Evolutionary conservation across 805 yeast genomes (phyloP).

Genomic region (Yamadazyma laniorum): DNA sequence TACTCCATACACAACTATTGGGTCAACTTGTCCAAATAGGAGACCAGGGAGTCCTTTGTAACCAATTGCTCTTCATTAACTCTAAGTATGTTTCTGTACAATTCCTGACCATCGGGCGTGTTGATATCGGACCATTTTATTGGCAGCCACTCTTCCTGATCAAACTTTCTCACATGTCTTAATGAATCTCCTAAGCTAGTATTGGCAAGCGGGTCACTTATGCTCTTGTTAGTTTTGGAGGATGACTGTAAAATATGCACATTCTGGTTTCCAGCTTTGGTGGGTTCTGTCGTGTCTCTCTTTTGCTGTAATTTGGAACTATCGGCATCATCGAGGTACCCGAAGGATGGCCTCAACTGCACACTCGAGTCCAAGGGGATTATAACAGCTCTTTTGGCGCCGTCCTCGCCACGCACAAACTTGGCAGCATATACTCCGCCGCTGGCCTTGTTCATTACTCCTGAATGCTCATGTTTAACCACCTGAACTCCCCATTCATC

Average conservation of each 20-base stretch:
- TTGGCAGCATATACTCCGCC: slow-evolving; percentile 45
- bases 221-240: slow-evolving; percentile 24
- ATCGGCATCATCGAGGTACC: slow-evolving; percentile 66
- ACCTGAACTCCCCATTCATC: slow-evolving; percentile 63
- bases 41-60: slow-evolving; percentile 3
- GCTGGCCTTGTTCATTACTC: slow-evolving; percentile 57
- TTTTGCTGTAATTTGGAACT: slow-evolving; percentile 41
- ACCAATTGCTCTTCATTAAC: neutral
- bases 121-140: slow-evolving; percentile 28
- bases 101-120: slow-evolving; percentile 15
- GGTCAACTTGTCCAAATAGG: slow-evolving; percentile 12
- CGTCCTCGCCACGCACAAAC: slow-evolving; percentile 19
- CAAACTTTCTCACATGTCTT: slow-evolving; percentile 36
- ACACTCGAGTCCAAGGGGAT: slow-evolving; percentile 64
- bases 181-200: slow-evolving; percentile 39
- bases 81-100: slow-evolving; percentile 21
- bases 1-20: slow-evolving; percentile 8
- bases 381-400: slow-evolving; percentile 49
- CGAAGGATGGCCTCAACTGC: slow-evolving; percentile 80
- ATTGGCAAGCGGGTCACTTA: slow-evolving; percentile 15
- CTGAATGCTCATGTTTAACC: slow-evolving; percentile 61
- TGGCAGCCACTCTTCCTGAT: slow-evolving; percentile 40
- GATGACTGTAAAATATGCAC: slow-evolving; percentile 44
- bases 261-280: slow-evolving; percentile 21
- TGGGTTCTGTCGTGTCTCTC: slow-evolving; percentile 29